These are phyloP conservation scores for Petrea volubilis DNA, from an alignment of 257 asterid genomes.

Conservation along the genomic window DNA sequence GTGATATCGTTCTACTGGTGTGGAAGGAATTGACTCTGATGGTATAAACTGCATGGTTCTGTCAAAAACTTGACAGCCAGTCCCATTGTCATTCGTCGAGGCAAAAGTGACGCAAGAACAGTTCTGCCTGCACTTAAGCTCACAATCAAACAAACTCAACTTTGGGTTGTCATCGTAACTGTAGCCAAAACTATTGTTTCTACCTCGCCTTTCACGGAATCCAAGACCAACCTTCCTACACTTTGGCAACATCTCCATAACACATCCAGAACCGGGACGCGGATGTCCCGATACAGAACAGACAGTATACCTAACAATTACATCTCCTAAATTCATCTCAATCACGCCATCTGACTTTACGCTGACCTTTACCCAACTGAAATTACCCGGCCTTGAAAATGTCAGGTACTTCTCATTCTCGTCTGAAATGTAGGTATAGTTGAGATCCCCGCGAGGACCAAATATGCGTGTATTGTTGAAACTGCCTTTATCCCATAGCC, in stretches of 20 bases:
- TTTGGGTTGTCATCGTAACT: slow-evolving; percentile 11
- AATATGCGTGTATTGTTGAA: background rate
- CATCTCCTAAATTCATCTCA: background rate
- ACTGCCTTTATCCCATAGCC: background rate
- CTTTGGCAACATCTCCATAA: slow-evolving; percentile 13
- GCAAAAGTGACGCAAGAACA: slow-evolving; percentile 34
- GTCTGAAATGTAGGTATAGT: slow-evolving; percentile 7
- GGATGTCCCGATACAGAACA: slow-evolving; percentile 4
- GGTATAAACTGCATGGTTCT: background rate
- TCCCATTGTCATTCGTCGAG: background rate
- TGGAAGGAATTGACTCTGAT: background rate
- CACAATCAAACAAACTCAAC: slow-evolving; percentile 27
- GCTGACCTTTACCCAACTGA: background rate
- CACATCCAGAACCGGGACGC: too few species aligned
- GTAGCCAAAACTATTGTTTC: slow-evolving; percentile 6
- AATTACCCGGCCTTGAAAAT: background rate
- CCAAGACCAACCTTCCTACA: slow-evolving; percentile 24
- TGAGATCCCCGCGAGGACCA: background rate
- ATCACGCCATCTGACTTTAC: background rate
- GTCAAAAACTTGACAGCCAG: slow-evolving; percentile 25
- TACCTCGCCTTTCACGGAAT: slow-evolving; percentile 7
- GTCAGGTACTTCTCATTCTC: slow-evolving; percentile 25
- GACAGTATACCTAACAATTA: background rate
- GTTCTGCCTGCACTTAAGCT: slow-evolving; percentile 21
- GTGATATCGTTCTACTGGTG: background rate